Base-by-base conservation (phyloP, 495 filamentous ascomycete genomes). In the Pseudomonodictys pantanalensis region DNA sequence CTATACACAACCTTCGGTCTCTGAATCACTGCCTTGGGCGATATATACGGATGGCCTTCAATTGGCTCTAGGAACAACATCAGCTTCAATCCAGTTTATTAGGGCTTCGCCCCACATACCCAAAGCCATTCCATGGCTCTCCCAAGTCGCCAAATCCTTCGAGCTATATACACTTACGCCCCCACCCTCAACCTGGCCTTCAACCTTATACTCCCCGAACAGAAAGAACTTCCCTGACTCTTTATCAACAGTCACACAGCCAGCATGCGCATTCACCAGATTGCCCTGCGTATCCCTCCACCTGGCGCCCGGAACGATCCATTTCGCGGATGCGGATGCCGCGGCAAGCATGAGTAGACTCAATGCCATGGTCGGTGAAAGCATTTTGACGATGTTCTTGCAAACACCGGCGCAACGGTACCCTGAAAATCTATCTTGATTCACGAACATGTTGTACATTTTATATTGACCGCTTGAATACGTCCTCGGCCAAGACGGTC, bases 181-280 rank as follows among this genome's bases (percentile, higher is more conserved):
- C 2, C 68, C 75, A 15, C 76, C 76, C 58, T 78, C 76, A 30
- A 54, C 64, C n/a, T 75, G 72, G 0, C 68, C 73, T 45, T 76
- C 56, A 18, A 67, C 55, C 67, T 78, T 78, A 65, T 77, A 75
- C 64, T 78, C 76, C 32, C 76, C 76, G 43, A 78, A 78, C 61
- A 64, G 66, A 67, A 68, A 78, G 55, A 75, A 78, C 49, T 66
- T 76, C 18, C 71, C 74, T 11, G 72, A 69, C 20, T 69, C 67
- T 24, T 35, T 15, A 26, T 75, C 64, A 17, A 75, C 56, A 26
- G 65, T 75, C 4, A 73, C 33, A 33, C 71, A 65, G 1, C 76
- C 76, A 0, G 75, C 76, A 41, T 78, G 75, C 17, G 75, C 75
- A 52, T 75, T 78, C 12, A 78, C 68, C 1, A 77, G 48, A 46